Conservation (phyloP, 495 filamentous ascomycete species). For the Penicillium flavigenum region DNA sequence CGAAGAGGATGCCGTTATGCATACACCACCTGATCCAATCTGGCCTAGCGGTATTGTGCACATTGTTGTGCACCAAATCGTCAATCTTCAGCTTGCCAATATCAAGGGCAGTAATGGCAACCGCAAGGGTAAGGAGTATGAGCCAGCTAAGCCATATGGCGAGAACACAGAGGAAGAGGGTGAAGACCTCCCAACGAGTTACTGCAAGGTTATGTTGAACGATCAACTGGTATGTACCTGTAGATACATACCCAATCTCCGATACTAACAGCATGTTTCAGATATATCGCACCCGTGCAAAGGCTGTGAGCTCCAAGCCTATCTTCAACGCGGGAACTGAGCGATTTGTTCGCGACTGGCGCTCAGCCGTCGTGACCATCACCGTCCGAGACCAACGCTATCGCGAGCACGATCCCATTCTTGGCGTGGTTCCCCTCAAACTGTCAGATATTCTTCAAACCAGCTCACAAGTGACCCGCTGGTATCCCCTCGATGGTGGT, state of each 20-base stretch:
- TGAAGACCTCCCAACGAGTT: constrained; percentile 76
- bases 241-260: background rate
- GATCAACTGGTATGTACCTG: constrained; percentile 65
- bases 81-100: constrained; percentile 85
- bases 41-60: constrained; percentile 87
- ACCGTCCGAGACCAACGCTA: constrained; percentile 85
- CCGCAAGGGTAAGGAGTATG: constrained; percentile 77
- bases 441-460: constrained; percentile 83
- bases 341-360: constrained; percentile 92
- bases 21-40: constrained; percentile 89
- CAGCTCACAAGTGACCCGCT: constrained; percentile 71
- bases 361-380: constrained; percentile 79
- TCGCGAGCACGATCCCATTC: constrained; percentile 89
- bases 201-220: constrained; percentile 88
- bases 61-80: constrained; percentile 89
- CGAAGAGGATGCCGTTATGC: constrained; percentile 78
- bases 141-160: constrained; percentile 84
- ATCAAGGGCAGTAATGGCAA: constrained; percentile 59
- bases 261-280: constrained; percentile 18
- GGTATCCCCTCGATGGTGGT: constrained; percentile 68
- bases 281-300: constrained; percentile 85
- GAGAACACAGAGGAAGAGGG: constrained; percentile 78
- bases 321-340: constrained; percentile 97
- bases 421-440: constrained; percentile 86
- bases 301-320: constrained; percentile 87